phyloP scores from a whole-genome alignment of 129 eudicot species.

The Lonicera japonica region DNA sequence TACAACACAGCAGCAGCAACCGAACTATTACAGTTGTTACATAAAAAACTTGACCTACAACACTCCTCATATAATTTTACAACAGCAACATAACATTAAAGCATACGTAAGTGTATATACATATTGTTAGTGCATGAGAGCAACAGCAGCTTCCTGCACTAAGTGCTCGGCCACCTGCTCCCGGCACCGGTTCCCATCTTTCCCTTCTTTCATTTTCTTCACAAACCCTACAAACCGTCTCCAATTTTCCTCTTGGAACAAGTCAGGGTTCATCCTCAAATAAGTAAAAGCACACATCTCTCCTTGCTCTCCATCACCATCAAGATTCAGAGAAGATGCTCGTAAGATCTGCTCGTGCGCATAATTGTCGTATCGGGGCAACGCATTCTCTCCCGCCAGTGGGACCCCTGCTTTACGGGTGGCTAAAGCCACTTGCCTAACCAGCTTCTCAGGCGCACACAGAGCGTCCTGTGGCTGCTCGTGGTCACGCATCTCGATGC shows the following conservation, averaged over 20 bases:
- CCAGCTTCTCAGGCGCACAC: slow-evolving; percentile 66
- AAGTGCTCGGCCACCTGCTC: slow-evolving; percentile 97
- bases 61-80: background rate
- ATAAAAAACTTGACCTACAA: too few relatives aligned
- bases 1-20: too few relatives aligned
- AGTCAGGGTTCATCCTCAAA: slow-evolving; percentile 75
- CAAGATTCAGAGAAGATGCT: slow-evolving; percentile 33
- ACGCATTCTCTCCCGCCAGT: slow-evolving; percentile 69
- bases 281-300: slow-evolving; percentile 97
- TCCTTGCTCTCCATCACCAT: slow-evolving; percentile 32
- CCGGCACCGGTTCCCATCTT: slow-evolving; percentile 49
- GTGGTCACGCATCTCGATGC: slow-evolving; percentile 70
- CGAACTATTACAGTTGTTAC: too few relatives aligned
- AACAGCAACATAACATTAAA: background rate
- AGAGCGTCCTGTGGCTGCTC: slow-evolving; percentile 73
- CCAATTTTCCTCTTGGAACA: slow-evolving; percentile 95
- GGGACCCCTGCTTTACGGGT: slow-evolving; percentile 51
- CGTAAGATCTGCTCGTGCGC: slow-evolving; percentile 63
- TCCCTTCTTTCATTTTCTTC: slow-evolving; percentile 87
- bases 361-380: slow-evolving; percentile 58
- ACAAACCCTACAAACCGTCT: slow-evolving; percentile 75
- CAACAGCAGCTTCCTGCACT: slow-evolving; percentile 85
- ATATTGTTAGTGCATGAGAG: slow-evolving; percentile 53
- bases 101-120: too few relatives aligned
- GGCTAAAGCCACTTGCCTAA: slow-evolving; percentile 58